Evolutionary conservation across 345 rosid genomes (phyloP).

Genomic region (Trapa incisa): DNA sequence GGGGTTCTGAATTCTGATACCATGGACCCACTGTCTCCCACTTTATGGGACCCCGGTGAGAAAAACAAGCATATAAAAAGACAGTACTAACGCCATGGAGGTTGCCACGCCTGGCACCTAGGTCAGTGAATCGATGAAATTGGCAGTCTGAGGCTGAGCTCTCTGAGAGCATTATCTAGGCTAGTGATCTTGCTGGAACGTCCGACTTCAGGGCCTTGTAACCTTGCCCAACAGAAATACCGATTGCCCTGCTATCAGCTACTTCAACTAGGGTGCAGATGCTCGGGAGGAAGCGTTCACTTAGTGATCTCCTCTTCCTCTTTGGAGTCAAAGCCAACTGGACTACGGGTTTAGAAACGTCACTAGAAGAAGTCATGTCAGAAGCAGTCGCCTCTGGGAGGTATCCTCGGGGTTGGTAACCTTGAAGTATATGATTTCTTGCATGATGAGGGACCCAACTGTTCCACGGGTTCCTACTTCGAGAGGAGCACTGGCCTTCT

Average conservation of each 20-base stretch:
- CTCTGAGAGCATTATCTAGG: slow-evolving; percentile 52
- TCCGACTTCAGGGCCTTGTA: slow-evolving; percentile 51
- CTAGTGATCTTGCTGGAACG: slow-evolving; percentile 20
- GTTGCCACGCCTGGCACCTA: slow-evolving; percentile 80
- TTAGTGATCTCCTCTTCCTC: slow-evolving; percentile 40
- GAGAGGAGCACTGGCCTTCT: slow-evolving; percentile 29
- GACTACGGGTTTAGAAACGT: slow-evolving; percentile 13
- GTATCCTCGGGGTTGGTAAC: slow-evolving; percentile 14
- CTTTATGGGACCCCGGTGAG: slow-evolving; percentile 49
- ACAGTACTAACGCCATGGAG: slow-evolving; percentile 47
- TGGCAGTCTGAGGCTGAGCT: slow-evolving; percentile 30
- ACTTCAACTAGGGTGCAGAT: slow-evolving; percentile 56
- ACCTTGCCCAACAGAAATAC: slow-evolving; percentile 23
- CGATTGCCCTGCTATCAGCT: slow-evolving; percentile 26
- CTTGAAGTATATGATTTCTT: slow-evolving; percentile 43
- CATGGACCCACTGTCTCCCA: slow-evolving; percentile 33
- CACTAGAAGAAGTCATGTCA: slow-evolving; percentile 14
- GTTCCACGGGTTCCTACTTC: slow-evolving; percentile 56
- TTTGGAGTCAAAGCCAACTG: slow-evolving; percentile 19
- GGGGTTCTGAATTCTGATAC: slow-evolving; percentile 70
- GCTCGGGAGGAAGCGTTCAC: slow-evolving; percentile 34
- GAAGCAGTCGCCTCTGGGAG: slow-evolving; percentile 20
- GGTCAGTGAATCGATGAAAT: slow-evolving; percentile 36
- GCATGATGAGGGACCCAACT: slow-evolving; percentile 40
- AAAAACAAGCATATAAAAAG: slow-evolving; percentile 37